Base-by-base conservation (phyloP, 176 grass and related monocot genomes). In the Elaeis guineensis region DNA sequence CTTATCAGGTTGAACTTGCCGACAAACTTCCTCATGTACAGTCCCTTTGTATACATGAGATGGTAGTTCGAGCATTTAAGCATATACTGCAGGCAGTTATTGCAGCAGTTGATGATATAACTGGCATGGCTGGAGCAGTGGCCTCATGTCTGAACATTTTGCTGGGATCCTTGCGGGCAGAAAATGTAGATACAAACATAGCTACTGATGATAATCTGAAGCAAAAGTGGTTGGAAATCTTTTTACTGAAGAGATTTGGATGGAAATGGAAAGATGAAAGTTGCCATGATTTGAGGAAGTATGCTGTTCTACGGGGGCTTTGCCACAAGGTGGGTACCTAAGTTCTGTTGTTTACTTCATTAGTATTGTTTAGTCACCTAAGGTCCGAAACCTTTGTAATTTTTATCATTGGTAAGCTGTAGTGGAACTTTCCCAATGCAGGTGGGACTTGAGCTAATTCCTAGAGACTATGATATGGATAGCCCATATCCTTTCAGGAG, bases 31-130 rank as follows among this genome's bases (percentile, higher is more conserved):
- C 87, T 23, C 93, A 97, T 75, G 85, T 97, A 80, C 81, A 91
- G 67, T 91, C 93, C 62, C 73, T 97, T 63, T 97, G 93, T 78
- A 74, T 91, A 72, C 93, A 97, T 70, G 93, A 97, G 78, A 97
- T 97, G 93, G 66, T 97, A 73, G 73, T 91, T 83, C 86, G 87
- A 75, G 93, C 93, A 53, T 97, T 91, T 83, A 97, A 97, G 75
- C 87, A 97, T 81, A 77, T 97, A 71, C 51, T 91, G 59, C 75
- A 62, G 58, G 87, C 93, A 76, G 81, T 91, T 83, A 79, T 97
- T 72, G 87, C 87, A 66, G 78, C 79, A 59, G 70, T 85, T 67
- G 74, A 80, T 80, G 81, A 91, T 65, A 69, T 85, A 80, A 83
- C 82, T 76, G 69, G 80, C 58, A 75, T 91, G 74, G 80, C 87